A percentile compares a stretch with the other conserved stretches of the same genome.
Evolutionary conservation across 2,329 filamentous ascomycete species (phyloP).

Genomic region (Dryadomyces quercivorus): DNA sequence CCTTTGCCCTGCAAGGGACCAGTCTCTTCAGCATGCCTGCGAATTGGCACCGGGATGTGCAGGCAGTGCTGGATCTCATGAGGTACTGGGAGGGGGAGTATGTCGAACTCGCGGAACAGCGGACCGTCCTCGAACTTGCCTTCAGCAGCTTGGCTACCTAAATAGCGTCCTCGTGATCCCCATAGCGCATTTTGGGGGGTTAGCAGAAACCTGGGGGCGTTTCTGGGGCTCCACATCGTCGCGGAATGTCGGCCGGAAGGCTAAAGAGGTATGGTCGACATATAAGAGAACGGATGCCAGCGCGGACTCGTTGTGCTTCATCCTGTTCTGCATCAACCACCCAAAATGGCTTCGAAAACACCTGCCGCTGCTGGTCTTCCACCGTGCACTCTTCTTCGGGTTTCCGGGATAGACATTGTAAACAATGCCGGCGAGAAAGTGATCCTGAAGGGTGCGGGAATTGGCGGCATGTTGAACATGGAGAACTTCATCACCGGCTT

Average conservation of each 20-base stretch:
- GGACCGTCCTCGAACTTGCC: neutral
- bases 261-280: too few species aligned
- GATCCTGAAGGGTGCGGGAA: constrained; percentile 21
- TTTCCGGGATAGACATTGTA: constrained; percentile 25
- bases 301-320: neutral
- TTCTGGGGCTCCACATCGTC: too few species aligned
- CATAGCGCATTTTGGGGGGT: too few species aligned
- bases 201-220: too few species aligned
- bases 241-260: too few species aligned
- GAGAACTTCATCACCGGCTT: constrained; percentile 47
- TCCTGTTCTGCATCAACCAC: neutral
- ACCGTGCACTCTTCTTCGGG: neutral
- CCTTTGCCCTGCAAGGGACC: constrained; percentile 5
- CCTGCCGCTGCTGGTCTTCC: neutral
- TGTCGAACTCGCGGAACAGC: neutral
- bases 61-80: neutral
- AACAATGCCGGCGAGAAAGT: constrained; percentile 29
- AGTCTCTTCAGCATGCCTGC: neutral
- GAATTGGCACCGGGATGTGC: neutral
- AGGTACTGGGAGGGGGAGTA: neutral
- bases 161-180: too few species aligned
- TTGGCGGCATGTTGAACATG: constrained; percentile 14
- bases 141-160: neutral
- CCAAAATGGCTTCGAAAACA: neutral
- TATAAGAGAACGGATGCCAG: too few species aligned